A percentile compares a stretch with the other conserved stretches of the same genome.
Conservation (phyloP, 1,284 basidiomycete species). For the Pseudozyma flocculosa region DNA sequence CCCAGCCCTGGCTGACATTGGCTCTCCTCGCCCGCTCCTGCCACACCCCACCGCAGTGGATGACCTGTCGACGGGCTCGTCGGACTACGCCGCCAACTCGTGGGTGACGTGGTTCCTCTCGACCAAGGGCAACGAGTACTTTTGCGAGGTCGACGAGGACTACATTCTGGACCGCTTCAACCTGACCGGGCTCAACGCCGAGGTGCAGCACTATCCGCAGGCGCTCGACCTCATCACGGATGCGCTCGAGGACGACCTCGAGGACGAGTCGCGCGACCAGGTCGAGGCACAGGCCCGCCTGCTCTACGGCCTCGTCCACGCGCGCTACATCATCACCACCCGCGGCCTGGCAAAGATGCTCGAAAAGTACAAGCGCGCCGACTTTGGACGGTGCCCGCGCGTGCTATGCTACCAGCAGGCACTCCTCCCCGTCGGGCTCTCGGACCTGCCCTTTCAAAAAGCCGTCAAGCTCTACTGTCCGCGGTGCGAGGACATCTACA, state of each 20-base stretch:
- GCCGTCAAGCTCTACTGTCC: slow-evolving; percentile 57
- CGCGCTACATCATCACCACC: slow-evolving; percentile 55
- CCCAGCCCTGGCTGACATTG: too few species aligned
- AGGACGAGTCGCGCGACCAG: slow-evolving; percentile 47
- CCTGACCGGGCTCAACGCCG: slow-evolving; percentile 91
- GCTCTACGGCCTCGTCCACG: slow-evolving; percentile 56
- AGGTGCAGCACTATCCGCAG: slow-evolving; percentile 90
- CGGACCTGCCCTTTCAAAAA: slow-evolving; percentile 54
- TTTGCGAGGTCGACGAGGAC: slow-evolving; percentile 98
- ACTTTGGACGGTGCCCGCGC: slow-evolving; percentile 56
- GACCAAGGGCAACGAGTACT: slow-evolving; percentile 85
- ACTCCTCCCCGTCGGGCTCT: slow-evolving; percentile 52
- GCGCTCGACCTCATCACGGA: slow-evolving; percentile 89
- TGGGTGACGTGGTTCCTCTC: slow-evolving; percentile 99
- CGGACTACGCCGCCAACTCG: slow-evolving; percentile 73
- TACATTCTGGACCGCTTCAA: slow-evolving; percentile 99
- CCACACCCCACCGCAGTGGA: too few species aligned
- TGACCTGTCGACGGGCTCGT: slow-evolving; percentile 80
- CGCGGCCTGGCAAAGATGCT: slow-evolving; percentile 57
- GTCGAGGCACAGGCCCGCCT: slow-evolving; percentile 55
- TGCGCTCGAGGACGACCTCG: slow-evolving; percentile 53
- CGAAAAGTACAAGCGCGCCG: slow-evolving; percentile 57
- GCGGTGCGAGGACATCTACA: slow-evolving; percentile 56
- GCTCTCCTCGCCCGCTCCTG: too few species aligned
- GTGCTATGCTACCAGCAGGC: slow-evolving; percentile 56